phyloP scores from a whole-genome alignment of 805 yeast species.

The Vanderwaltozyma verrucispora region DNA sequence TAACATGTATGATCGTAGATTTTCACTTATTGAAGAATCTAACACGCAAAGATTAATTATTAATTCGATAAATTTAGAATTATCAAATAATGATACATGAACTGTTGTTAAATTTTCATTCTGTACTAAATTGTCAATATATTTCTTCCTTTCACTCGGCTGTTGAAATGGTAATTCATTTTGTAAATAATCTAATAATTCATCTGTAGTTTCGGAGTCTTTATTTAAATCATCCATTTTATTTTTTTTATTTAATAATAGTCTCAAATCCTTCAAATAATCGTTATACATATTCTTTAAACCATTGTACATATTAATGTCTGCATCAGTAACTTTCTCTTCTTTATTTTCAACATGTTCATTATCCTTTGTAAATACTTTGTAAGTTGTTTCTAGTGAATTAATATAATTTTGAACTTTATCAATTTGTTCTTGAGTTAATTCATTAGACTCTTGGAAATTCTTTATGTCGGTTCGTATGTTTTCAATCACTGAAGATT shows the following conservation, averaged over 20 bases:
- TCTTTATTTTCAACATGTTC: constrained; percentile 16
- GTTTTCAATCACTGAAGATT: constrained; percentile 20
- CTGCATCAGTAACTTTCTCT: constrained; percentile 19
- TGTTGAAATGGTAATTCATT: constrained; percentile 18
- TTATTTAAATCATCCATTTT: constrained; percentile 2
- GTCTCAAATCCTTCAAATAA: constrained; percentile 18
- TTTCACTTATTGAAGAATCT: constrained; percentile 18
- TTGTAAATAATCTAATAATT: constrained; percentile 13
- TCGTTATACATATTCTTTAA: constrained; percentile 25
- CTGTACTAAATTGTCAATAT: constrained; percentile 16
- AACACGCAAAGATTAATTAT: constrained; percentile 16
- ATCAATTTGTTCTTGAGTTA: constrained; percentile 9
- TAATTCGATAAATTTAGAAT: constrained; percentile 8
- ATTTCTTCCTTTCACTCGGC: constrained; percentile 20
- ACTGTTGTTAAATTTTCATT: constrained; percentile 3
- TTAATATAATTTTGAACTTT: constrained; percentile 16
- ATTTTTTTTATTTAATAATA: constrained; percentile 11
- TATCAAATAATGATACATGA: constrained; percentile 4
- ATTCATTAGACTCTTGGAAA: constrained; percentile 7
- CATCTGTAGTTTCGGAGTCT: too few species aligned
- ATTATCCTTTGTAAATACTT: constrained; percentile 22
- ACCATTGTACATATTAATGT: constrained; percentile 22
- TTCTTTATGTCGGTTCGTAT: constrained; percentile 20
- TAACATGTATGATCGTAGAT: constrained; percentile 16
- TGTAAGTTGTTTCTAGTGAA: constrained; percentile 15